Base-by-base conservation (phyloP, 306 rosid species). In the Vicia sativa region DNA sequence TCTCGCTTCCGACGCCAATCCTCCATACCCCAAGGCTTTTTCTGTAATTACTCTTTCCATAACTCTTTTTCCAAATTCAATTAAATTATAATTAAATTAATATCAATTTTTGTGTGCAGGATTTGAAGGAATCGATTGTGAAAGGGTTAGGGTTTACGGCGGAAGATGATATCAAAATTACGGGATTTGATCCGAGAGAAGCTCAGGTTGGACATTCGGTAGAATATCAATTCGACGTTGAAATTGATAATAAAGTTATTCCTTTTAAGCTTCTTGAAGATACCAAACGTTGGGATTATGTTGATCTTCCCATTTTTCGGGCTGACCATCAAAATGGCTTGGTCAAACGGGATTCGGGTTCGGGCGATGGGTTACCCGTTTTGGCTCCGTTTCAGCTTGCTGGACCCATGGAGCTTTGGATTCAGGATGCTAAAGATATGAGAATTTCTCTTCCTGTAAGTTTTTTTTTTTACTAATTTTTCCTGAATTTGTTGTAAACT, bases 381-480 rank as follows among this genome's bases (percentile, higher is more conserved):
- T 78, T 93, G 83, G 87, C 96, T 52, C 98, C 98, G 11, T 93
- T 93, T 72, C 91, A 86, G 80, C 81, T 93, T n/a, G 97, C 95
- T 11, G 96, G 98, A 35, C 98, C 98, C 5, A 88, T 93, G 95
- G 98, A 93, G 78, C 87, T 93, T 13, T 93, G 98, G 97, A 85
- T 93, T 67, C 93, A 90, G 72, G 98, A 93, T 19, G 98, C 91
- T 60, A 73, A 86, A 31, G 86, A 88, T 45, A 87, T 90, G 91
- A 85, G 96, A 65, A 44, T 93, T 37, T 90, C 89, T 8, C 85
- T 93, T 1, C 98, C 98, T 0, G 98, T 93, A 76, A 86, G 89
- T 67, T 12, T 18, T 29, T 21, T 12, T 3, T 4, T n/a, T n/a
- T n/a, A n/a, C 23, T 55, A 55, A 26, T 26, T 38, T 12, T 34